Percentiles rank a stretch among this genome's conserved stretches.
Conservation (phyloP, 2,329 filamentous ascomycete species). For the Neonectria punicea region DNA sequence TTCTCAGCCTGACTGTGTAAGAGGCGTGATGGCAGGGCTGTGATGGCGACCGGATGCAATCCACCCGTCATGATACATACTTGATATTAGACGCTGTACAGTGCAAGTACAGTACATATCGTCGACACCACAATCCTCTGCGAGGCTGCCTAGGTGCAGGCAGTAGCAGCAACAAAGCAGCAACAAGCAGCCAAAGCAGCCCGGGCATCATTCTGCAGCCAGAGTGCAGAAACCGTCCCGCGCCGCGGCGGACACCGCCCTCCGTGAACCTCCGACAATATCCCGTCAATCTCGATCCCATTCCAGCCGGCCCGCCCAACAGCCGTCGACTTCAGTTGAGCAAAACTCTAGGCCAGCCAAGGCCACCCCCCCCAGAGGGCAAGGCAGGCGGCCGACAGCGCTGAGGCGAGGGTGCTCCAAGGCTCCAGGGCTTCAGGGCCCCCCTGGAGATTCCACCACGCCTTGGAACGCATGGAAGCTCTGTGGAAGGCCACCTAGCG, state of each 20-base stretch:
- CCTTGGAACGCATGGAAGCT: slow-evolving; percentile 43
- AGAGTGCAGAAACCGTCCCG: background rate
- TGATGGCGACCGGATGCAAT: background rate
- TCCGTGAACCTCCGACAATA: slow-evolving; percentile 7
- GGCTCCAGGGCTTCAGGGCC: background rate
- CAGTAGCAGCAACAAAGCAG: background rate
- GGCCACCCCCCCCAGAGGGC: background rate
- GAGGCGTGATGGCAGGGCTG: background rate
- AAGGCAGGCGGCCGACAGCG: slow-evolving; percentile 15
- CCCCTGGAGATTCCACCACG: slow-evolving; percentile 30
- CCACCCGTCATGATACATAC: background rate
- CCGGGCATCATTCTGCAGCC: background rate
- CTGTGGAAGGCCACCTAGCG: slow-evolving; percentile 36
- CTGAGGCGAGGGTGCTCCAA: no score
- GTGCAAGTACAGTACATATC: background rate
- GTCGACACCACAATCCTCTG: background rate
- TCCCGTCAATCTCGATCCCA: slow-evolving; percentile 17
- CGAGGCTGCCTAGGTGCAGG: background rate
- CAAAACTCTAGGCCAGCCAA: slow-evolving; percentile 27
- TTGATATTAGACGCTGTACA: background rate
- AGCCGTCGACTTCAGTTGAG: slow-evolving; percentile 32
- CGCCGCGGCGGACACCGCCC: slow-evolving; percentile 5
- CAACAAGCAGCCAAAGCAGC: background rate
- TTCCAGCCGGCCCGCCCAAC: slow-evolving; percentile 33
- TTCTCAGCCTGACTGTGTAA: slow-evolving; percentile 11